A percentile compares a stretch with the other conserved stretches of the same genome.
These are phyloP conservation scores for Linnemannia exigua DNA, from an alignment of 192 early-diverging fungal species.

Conservation along the genomic window DNA sequence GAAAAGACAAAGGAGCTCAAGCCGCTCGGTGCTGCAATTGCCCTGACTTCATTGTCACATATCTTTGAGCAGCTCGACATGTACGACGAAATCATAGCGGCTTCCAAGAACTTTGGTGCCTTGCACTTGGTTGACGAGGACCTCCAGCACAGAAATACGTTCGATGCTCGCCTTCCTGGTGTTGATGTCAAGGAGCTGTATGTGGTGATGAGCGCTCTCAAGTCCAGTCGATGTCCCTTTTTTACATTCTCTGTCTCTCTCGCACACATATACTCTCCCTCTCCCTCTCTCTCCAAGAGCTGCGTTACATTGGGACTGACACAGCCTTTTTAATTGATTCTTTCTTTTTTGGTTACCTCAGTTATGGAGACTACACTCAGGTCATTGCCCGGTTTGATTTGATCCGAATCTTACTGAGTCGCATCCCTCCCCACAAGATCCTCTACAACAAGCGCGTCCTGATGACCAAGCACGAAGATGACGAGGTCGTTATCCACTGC, in stretches of 20 bases:
- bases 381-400: conserved; percentile 22
- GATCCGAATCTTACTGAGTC: conserved; percentile 11
- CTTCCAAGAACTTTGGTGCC: conserved; percentile 38
- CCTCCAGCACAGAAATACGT: neutral
- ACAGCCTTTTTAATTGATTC: neutral
- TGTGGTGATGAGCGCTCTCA: neutral
- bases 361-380: conserved; percentile 24
- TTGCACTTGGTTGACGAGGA: conserved; percentile 25
- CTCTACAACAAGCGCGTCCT: conserved; percentile 26
- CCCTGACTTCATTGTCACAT: conserved; percentile 6
- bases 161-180: conserved; percentile 5
- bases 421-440: conserved; percentile 15
- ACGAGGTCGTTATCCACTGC: conserved; percentile 20
- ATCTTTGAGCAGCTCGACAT: conserved; percentile 41
- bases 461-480: conserved; percentile 21
- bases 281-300: too few relatives aligned
- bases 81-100: conserved; percentile 5
- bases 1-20: conserved; percentile 35
- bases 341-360: neutral
- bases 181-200: conserved; percentile 21
- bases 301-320: neutral
- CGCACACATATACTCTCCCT: too few relatives aligned
- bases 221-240: neutral
- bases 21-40: conserved; percentile 31
- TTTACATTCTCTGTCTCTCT: neutral